Base-by-base conservation (phyloP, 75 land plant genomes). In the Pinus albicaulis region DNA sequence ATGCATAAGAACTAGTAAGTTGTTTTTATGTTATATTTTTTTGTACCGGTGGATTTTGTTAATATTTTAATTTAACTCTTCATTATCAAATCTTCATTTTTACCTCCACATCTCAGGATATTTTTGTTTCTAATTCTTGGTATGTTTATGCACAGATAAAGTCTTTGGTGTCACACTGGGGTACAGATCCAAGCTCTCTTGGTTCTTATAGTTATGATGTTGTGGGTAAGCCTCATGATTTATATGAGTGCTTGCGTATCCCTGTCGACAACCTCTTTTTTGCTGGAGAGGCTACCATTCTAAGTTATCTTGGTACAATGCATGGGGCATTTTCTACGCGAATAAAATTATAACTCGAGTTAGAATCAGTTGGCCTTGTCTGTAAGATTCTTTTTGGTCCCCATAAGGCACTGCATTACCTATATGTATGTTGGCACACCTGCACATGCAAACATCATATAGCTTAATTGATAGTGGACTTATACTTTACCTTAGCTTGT, bases 281-380 rank as follows among this genome's bases (percentile, higher is more conserved):
- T 72, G 96, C 89, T 34, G 96, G 96, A 26, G 96, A 91, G 79
- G 96, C 93, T 48, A 88, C 87, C 3, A 93, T 93, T 77, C 48
- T 85, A 59, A 83, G 71, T 1, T 85, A 79, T 80, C 91, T 89
- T 31, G 96, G 96, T 20, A 89, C 96, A 44, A 93, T 93, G 4
- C 96, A 93, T 80, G 96, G 96, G 4, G 96, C 96, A 1, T 93
- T 85, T 77, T 86, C 92, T 7, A 88, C 96, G 58, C 93, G 96
- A 7, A 34, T 85, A 12, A 82, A 2, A 34, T 34, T 2, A 34
- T 34, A 34, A 34, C 36, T 34, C 3, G 36, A 34, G 36, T 34
- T 34, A 34, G 36, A 34, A 34, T 34, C 36, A 34, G 2, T 2
- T 34, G 36, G 36, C 36, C 36, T 34, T 34, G 36, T 34, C 36